phyloP scores from a whole-genome alignment of 2,329 filamentous ascomycete genomes.

The Fusarium odoratissimum region DNA sequence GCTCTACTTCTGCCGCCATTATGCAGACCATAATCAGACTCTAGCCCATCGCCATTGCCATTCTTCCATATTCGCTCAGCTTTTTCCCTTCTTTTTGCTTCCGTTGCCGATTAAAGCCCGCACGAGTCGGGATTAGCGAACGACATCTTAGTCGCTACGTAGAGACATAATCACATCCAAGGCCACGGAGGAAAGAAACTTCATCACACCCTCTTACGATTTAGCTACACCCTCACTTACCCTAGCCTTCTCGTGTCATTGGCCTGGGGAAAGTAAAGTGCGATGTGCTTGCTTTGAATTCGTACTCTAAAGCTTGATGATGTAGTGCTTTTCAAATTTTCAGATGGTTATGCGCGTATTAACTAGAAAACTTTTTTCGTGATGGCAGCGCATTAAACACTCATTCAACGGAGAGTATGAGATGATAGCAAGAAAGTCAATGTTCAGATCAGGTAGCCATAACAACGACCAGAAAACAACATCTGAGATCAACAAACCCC shows the following conservation, averaged over 20 bases:
- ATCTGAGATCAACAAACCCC: slow-evolving; percentile 34
- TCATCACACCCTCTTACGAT: slow-evolving; percentile 31
- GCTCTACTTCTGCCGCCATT: slow-evolving; percentile 19
- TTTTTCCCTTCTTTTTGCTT: slow-evolving; percentile 13
- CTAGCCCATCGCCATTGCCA: slow-evolving; percentile 20
- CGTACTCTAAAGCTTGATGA: slow-evolving; percentile 6
- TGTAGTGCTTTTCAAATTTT: background rate
- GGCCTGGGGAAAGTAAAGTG: slow-evolving; percentile 17
- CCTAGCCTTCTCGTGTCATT: slow-evolving; percentile 19
- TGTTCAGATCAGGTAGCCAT: slow-evolving; percentile 12
- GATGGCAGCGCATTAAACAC: background rate
- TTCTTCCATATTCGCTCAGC: slow-evolving; percentile 20
- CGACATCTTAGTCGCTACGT: slow-evolving; percentile 7
- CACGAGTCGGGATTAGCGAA: slow-evolving; percentile 34
- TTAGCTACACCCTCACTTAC: slow-evolving; percentile 35
- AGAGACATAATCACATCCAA: slow-evolving; percentile 12
- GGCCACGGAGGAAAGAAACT: slow-evolving; percentile 22
- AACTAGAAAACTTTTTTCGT: background rate
- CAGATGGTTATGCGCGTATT: background rate
- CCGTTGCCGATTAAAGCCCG: slow-evolving; percentile 29
- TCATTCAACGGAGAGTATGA: background rate
- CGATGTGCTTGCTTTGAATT: slow-evolving; percentile 17
- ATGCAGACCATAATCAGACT: slow-evolving; percentile 14
- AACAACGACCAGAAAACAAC: slow-evolving; percentile 34
- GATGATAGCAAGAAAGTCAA: background rate